Evolutionary conservation across 1,139 yeast species (phyloP).

Genomic region (Candida anutae): DNA sequence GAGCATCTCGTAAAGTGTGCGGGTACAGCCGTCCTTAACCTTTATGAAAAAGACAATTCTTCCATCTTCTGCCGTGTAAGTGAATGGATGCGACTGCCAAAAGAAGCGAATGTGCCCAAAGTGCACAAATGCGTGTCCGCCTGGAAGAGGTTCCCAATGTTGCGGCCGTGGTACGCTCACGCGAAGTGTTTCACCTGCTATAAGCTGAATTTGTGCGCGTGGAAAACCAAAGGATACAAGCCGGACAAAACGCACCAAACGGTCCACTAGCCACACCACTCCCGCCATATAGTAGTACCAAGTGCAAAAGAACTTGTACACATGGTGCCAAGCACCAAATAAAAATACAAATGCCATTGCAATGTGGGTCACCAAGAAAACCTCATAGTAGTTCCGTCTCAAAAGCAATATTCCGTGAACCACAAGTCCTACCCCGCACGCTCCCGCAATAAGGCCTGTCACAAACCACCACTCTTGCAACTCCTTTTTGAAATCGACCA

Average conservation of each 20-base stretch:
- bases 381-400: conserved; percentile 37
- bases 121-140: conserved; percentile 59
- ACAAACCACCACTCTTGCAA: conserved; percentile 15
- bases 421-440: conserved; percentile 25
- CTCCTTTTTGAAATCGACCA: conserved; percentile 2
- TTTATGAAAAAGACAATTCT: conserved; percentile 33
- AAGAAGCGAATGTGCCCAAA: conserved; percentile 45
- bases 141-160: conserved; percentile 44
- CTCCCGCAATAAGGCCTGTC: conserved; percentile 24
- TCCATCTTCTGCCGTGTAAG: conserved; percentile 36
- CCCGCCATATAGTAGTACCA: conserved; percentile 30
- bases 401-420: conserved; percentile 29
- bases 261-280: conserved; percentile 39
- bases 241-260: conserved; percentile 29
- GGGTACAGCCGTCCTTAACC: conserved; percentile 40
- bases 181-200: conserved; percentile 32
- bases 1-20: conserved; percentile 20
- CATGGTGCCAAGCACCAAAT: conserved; percentile 37
- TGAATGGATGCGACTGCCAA: conserved; percentile 72
- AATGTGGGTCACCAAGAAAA: conserved; percentile 36
- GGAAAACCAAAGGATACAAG: conserved; percentile 33
- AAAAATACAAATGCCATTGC: conserved; percentile 32
- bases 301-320: conserved; percentile 27
- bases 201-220: conserved; percentile 22
- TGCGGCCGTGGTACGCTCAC: conserved; percentile 33